Evolutionary conservation across 768 basidiomycete species (phyloP).

Genomic region (Termitomyces sp.): DNA sequence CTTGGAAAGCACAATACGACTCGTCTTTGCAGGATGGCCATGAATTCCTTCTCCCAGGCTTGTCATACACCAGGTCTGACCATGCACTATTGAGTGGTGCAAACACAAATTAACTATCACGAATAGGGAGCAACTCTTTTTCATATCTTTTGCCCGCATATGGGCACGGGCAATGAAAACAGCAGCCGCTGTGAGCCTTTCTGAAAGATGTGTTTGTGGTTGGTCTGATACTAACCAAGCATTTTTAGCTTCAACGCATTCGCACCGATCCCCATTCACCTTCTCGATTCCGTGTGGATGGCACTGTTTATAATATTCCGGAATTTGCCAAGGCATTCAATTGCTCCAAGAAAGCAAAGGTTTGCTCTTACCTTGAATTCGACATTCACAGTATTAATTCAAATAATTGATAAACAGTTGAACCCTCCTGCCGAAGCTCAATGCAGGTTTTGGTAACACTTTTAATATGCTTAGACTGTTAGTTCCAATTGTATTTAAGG

Average conservation of each 20-base stretch:
- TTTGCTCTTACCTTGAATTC: constrained; percentile 26
- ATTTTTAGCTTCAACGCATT: constrained; percentile 64
- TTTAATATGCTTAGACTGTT: neutral
- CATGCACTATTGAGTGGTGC: neutral
- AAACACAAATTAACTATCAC: constrained; percentile 1
- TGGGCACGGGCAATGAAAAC: constrained; percentile 85
- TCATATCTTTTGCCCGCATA: constrained; percentile 84
- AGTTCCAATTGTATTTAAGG: constrained; percentile 7
- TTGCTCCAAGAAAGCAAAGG: constrained; percentile 74
- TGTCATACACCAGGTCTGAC: constrained; percentile 66
- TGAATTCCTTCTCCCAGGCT: constrained; percentile 79
- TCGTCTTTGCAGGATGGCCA: constrained; percentile 52
- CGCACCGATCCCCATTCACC: constrained; percentile 91
- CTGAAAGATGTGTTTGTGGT: neutral
- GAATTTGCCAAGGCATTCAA: constrained; percentile 88
- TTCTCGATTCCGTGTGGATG: constrained; percentile 72
- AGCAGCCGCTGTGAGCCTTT: constrained; percentile 64
- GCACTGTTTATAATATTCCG: constrained; percentile 82
- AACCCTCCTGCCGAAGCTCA: constrained; percentile 79
- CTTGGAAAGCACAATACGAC: constrained; percentile 81
- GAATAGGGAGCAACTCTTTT: constrained; percentile 86
- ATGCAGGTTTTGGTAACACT: constrained; percentile 76
- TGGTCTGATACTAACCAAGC: neutral
- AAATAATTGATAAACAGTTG: constrained; percentile 42
- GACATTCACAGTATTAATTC: neutral